Percentiles rank a stretch among this genome's conserved stretches.
Evolutionary conservation across 257 asterid species (phyloP).

Genomic region (Nicotiana attenuata): DNA sequence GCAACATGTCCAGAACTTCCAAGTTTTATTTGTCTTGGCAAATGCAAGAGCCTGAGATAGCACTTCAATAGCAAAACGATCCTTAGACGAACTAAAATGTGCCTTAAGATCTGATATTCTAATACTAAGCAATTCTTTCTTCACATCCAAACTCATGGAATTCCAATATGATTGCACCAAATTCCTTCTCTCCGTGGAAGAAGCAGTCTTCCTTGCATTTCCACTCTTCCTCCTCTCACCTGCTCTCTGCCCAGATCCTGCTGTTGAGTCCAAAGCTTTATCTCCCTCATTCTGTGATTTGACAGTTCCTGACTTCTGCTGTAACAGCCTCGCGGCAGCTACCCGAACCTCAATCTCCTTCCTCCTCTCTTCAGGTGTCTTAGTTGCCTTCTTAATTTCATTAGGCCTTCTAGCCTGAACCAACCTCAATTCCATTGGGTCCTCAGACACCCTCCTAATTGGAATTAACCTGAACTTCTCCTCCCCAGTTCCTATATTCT

Average conservation of each 20-base stretch:
- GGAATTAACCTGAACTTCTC: constrained; percentile 76
- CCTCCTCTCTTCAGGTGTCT: constrained; percentile 78
- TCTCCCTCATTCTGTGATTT: constrained; percentile 38
- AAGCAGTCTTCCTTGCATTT: constrained; percentile 41
- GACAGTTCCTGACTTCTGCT: constrained; percentile 53
- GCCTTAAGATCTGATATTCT: constrained; percentile 48
- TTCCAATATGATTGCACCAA: constrained; percentile 62
- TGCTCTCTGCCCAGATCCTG: constrained; percentile 42
- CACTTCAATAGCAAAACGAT: constrained; percentile 36
- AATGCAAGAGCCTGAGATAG: constrained; percentile 57
- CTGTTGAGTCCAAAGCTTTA: constrained; percentile 40
- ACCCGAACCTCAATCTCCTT: constrained; percentile 82
- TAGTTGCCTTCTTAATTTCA: constrained; percentile 71
- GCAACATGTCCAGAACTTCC: constrained; percentile 74
- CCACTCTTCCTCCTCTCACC: constrained; percentile 58
- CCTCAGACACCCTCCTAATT: constrained; percentile 63
- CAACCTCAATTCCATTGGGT: constrained; percentile 70
- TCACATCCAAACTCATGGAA: constrained; percentile 47
- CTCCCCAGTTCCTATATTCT: constrained; percentile 63
- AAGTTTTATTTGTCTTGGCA: constrained; percentile 45
- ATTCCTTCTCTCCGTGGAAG: constrained; percentile 63
- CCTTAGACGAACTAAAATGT: constrained; percentile 52
- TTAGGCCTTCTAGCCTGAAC: constrained; percentile 66
- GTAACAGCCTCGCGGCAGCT: constrained; percentile 79
- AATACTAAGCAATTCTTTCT: constrained; percentile 44